phyloP scores from a whole-genome alignment of 106 monocot genomes.

The Dendrobium catenatum region DNA sequence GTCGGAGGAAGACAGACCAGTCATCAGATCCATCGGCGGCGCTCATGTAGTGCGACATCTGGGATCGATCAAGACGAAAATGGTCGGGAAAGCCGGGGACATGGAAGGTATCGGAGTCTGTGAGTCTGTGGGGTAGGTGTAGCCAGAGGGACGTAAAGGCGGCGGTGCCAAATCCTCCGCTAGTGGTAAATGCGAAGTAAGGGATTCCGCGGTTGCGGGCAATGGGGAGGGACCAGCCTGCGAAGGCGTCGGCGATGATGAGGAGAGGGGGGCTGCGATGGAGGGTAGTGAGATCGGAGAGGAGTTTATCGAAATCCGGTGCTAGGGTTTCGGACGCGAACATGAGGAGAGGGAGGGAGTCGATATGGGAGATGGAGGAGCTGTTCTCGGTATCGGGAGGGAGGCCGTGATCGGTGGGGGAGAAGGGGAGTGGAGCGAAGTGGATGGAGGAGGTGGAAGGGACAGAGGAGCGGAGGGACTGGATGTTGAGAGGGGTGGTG shows the following conservation, averaged over 20 bases:
- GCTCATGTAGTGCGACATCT: neutral
- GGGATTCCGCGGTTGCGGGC: constrained; percentile 26
- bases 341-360: constrained; percentile 45
- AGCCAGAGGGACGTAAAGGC: constrained; percentile 22
- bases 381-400: constrained; percentile 26
- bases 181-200: constrained; percentile 55
- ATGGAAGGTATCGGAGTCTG: neutral
- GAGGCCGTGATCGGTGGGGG: constrained; percentile 33
- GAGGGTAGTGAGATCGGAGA: constrained; percentile 17
- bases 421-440: neutral
- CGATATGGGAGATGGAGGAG: constrained; percentile 16
- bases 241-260: constrained; percentile 16
- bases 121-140: constrained; percentile 17
- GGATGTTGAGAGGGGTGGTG: constrained; percentile 13
- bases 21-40: constrained; percentile 14
- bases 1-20: constrained; percentile 2
- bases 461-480: constrained; percentile 35
- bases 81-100: constrained; percentile 19
- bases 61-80: constrained; percentile 5
- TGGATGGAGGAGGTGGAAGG: constrained; percentile 27
- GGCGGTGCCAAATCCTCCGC: constrained; percentile 30
- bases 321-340: constrained; percentile 34
- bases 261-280: constrained; percentile 29
- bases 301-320: constrained; percentile 14
- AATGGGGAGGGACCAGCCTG: constrained; percentile 19